Conservation (phyloP, 495 filamentous ascomycete genomes). For the Daldinia bambusicola region DNA sequence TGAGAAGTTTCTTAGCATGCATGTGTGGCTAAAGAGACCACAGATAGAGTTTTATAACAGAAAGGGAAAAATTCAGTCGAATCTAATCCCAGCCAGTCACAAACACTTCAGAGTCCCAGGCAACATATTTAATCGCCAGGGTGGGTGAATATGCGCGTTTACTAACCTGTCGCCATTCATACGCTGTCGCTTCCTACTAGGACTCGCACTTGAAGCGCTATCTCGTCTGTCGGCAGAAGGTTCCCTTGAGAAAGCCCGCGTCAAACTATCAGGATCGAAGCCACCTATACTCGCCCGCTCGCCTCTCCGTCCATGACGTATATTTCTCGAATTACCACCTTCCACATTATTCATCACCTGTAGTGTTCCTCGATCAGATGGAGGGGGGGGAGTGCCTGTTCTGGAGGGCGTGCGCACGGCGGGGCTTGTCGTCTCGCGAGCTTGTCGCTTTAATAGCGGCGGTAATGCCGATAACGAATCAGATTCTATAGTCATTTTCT, state of each 20-base stretch:
- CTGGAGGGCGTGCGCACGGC: slow-evolving; percentile 49
- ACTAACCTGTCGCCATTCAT: slow-evolving; percentile 82
- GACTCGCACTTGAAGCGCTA: slow-evolving; percentile 77
- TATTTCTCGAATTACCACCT: slow-evolving; percentile 38
- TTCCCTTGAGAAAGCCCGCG: slow-evolving; percentile 48
- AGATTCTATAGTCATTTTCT: slow-evolving; percentile 52
- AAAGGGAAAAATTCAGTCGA: background rate
- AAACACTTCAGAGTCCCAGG: background rate
- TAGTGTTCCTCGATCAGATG: slow-evolving; percentile 48
- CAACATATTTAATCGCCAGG: background rate
- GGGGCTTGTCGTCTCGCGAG: slow-evolving; percentile 48
- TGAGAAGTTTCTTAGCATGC: slow-evolving; percentile 55
- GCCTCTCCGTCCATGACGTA: slow-evolving; percentile 44
- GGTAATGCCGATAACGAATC: slow-evolving; percentile 45
- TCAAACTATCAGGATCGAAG: slow-evolving; percentile 52
- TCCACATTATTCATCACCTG: slow-evolving; percentile 50
- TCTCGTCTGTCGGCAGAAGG: slow-evolving; percentile 61
- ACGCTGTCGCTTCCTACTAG: slow-evolving; percentile 85
- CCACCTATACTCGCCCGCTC: slow-evolving; percentile 42
- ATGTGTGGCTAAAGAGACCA: slow-evolving; percentile 5
- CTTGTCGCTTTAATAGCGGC: slow-evolving; percentile 51
- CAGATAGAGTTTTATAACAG: background rate
- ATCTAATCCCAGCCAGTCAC: background rate
- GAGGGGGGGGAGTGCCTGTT: slow-evolving; percentile 53
- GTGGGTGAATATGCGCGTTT: background rate